phyloP scores from a whole-genome alignment of 2,329 filamentous ascomycete genomes.

The Cephalotrichum gorgonifer region DNA sequence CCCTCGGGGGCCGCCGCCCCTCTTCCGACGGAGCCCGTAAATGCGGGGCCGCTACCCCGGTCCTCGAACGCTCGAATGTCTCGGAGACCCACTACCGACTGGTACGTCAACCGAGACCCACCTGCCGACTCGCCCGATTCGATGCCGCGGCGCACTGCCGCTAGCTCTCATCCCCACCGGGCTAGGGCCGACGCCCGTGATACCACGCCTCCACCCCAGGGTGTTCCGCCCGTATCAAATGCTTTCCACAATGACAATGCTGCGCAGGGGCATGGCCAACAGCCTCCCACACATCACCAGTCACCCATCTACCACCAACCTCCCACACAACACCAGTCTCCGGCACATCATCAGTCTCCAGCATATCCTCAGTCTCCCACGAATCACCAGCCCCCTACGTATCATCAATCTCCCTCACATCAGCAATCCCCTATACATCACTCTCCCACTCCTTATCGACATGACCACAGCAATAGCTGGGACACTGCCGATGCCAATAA shows the following conservation, averaged over 20 bases:
- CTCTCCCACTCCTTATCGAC: background rate
- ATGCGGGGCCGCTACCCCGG: background rate
- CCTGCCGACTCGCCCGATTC: background rate
- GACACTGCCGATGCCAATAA: background rate
- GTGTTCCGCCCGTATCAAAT: background rate
- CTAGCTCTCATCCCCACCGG: too few relatives aligned
- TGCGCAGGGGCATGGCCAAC: background rate
- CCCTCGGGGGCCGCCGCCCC: too few relatives aligned
- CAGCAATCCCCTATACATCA: too few relatives aligned
- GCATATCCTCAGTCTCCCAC: too few relatives aligned
- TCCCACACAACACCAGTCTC: too few relatives aligned
- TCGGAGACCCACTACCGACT: constrained; percentile 1
- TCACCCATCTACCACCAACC: too few relatives aligned
- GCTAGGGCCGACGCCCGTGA: background rate
- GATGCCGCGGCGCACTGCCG: background rate
- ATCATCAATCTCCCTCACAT: too few relatives aligned
- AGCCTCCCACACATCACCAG: background rate
- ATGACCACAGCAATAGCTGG: background rate
- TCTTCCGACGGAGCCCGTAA: background rate
- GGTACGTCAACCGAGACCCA: background rate
- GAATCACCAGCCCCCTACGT: too few relatives aligned
- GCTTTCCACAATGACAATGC: background rate
- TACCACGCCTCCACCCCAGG: background rate
- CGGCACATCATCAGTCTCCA: too few relatives aligned
- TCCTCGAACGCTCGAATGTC: background rate